These are phyloP conservation scores for Lasiodiplodia sp. DNA, from an alignment of 2,329 filamentous ascomycete species.

Conservation along the genomic window DNA sequence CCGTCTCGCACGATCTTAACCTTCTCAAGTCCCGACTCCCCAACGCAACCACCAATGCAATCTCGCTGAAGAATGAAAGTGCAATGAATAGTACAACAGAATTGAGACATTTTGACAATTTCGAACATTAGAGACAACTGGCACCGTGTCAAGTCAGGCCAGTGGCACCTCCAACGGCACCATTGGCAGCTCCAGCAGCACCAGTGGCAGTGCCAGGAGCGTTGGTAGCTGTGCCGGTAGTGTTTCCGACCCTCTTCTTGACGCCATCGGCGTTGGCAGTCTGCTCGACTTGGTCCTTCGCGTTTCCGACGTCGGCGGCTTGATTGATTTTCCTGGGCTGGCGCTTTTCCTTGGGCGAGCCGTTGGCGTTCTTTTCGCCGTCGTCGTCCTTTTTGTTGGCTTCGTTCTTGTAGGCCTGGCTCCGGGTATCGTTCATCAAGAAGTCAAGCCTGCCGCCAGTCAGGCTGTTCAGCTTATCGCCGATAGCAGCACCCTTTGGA, in stretches of 20 bases:
- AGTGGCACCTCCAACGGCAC: constrained; percentile 37
- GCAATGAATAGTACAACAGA: neutral
- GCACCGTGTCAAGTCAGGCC: constrained; percentile 32
- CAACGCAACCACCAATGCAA: neutral
- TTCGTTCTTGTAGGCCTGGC: constrained; percentile 17
- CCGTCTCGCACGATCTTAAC: neutral
- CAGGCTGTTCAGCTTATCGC: constrained; percentile 51
- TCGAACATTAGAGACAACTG: neutral
- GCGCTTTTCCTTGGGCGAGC: neutral
- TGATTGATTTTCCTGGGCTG: constrained; percentile 6
- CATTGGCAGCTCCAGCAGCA: constrained; percentile 37
- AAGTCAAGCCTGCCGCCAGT: constrained; percentile 49
- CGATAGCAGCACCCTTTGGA: constrained; percentile 45
- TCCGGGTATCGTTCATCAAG: constrained; percentile 40
- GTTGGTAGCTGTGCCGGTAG: constrained; percentile 26
- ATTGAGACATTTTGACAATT: neutral
- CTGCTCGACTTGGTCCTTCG: constrained; percentile 31
- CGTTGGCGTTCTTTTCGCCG: neutral
- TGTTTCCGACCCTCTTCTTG: constrained; percentile 24
- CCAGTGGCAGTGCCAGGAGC: constrained; percentile 25
- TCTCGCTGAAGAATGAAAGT: neutral
- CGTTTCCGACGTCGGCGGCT: constrained; percentile 34
- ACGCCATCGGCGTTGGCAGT: neutral
- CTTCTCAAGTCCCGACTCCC: neutral
- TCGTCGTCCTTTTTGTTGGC: neutral